Percentiles rank a stretch among this genome's conserved stretches.
Evolutionary conservation across 169 alveolate genomes (phyloP).

Genomic region (Haemoproteus tartakovskyi): DNA sequence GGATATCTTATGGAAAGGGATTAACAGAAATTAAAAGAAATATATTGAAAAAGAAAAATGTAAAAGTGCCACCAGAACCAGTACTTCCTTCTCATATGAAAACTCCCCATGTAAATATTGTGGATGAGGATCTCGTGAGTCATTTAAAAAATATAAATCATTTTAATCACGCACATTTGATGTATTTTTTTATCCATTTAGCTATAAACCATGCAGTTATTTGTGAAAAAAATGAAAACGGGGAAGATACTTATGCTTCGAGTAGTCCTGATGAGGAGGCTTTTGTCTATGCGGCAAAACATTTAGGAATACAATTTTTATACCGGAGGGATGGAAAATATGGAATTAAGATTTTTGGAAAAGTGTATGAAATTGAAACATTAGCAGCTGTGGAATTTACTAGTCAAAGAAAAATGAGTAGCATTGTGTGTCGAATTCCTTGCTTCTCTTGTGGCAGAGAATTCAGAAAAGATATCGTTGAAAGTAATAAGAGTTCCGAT

Average conservation of each 20-base stretch:
- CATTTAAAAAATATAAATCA: slow-evolving; percentile 68
- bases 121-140: slow-evolving; percentile 68
- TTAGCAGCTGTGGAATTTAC: slow-evolving; percentile 81
- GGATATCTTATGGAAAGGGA: slow-evolving; percentile 80
- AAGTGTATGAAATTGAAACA: slow-evolving; percentile 69
- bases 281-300: slow-evolving; percentile 78
- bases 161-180: slow-evolving; percentile 73
- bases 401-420: slow-evolving; percentile 78
- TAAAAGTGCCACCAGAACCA: slow-evolving; percentile 69
- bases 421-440: slow-evolving; percentile 78
- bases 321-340: slow-evolving; percentile 69
- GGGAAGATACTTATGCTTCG: slow-evolving; percentile 66
- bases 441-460: no score
- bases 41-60: slow-evolving; percentile 71
- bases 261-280: slow-evolving; percentile 80
- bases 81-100: slow-evolving; percentile 40
- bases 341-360: slow-evolving; percentile 75
- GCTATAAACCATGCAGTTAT: slow-evolving; percentile 71
- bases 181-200: slow-evolving; percentile 75
- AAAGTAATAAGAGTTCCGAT: no score
- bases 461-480: no score
- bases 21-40: slow-evolving; percentile 75
- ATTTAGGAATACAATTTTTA: slow-evolving; percentile 72
- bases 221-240: slow-evolving; percentile 58
- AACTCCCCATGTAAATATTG: slow-evolving; percentile 74